Conservation (phyloP, 257 asterid genomes). For the Nicotiana tabacum region DNA sequence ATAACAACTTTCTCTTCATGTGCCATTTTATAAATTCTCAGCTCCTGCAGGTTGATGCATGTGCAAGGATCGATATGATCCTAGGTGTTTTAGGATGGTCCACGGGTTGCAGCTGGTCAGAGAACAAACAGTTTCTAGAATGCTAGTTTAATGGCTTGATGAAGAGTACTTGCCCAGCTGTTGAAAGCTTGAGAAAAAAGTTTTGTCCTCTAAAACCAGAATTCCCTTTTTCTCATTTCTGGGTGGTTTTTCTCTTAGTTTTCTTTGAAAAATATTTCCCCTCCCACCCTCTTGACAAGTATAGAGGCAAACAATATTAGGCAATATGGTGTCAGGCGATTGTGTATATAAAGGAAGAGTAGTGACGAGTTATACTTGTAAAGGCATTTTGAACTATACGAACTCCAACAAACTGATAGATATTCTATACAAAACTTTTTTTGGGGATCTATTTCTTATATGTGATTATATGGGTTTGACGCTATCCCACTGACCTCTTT, state of each 20-base stretch:
- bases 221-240: conserved; percentile 14
- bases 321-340: conserved; percentile 26
- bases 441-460: neutral
- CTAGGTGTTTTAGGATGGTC: conserved; percentile 95
- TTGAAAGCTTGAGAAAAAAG: conserved; percentile 29
- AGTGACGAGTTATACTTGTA: conserved; percentile 49
- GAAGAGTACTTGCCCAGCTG: conserved; percentile 27
- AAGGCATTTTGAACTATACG: conserved; percentile 28
- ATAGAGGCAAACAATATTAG: conserved; percentile 29
- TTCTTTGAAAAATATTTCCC: conserved; percentile 14
- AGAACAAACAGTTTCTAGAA: conserved; percentile 52
- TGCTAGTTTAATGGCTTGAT: conserved; percentile 28
- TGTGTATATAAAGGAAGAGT: conserved; percentile 58
- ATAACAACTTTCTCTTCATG: neutral
- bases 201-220: conserved; percentile 39
- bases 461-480: neutral
- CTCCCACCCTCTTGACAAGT: conserved; percentile 4
- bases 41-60: conserved; percentile 46
- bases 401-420: conserved; percentile 1
- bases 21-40: neutral
- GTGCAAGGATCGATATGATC: conserved; percentile 62
- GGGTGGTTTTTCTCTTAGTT: conserved; percentile 14
- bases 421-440: neutral
- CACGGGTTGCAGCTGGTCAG: conserved; percentile 84
- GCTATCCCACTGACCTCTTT: neutral